Evolutionary conservation across 345 rosid species (phyloP), one percentile per base, ranked within the genome.

Genomic region (Gynandropsis gynandra): DNA sequence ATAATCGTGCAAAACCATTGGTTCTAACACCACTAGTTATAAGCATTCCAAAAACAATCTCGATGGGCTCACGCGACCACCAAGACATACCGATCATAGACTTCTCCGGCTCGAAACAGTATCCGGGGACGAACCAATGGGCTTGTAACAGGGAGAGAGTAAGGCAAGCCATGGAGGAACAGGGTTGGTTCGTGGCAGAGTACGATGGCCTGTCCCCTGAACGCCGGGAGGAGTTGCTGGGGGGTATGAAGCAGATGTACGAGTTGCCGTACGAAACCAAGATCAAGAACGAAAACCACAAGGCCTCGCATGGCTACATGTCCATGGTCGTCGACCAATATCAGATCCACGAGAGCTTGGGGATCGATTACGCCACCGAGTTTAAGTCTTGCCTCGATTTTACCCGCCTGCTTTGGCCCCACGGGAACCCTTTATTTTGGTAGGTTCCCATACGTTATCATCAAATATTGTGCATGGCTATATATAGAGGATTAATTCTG

Each of bases 321-420:
- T 82, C 92, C 7, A 80, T 80, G 74, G 77, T 71, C 0, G 71
- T 81, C 5, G 58, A 64, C 24, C 64, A 62, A 53, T 69, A 78
- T 32, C 79, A 76, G 18, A 81, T 86, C 50, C 92, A 86, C 50
- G 92, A 86, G 64, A 75, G 92, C 72, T 31, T 82, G 64, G 95
- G 88, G 40, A 75, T 86, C 10, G 84, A 80, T 37, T 44, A 74
- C 16, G 79, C 92, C 10, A 70, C 80, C 1, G 50, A 65, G 49
- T 18, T 52, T 4, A 65, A 72, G 18, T 80, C 66, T 10, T 55
- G 77, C 49, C 64, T 42, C 15, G 63, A 47, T 46, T 86, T 86
- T 72, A 68, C 87, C 1, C 52, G 68, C 14, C 44, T 80, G 59
- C 77, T 83, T 75, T 86, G 92, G 95, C 82, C 88, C n/a, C 12